Evolutionary conservation across 2,329 filamentous ascomycete genomes (phyloP).

Genomic region (Pseudopyrenochaeta lycopersici): DNA sequence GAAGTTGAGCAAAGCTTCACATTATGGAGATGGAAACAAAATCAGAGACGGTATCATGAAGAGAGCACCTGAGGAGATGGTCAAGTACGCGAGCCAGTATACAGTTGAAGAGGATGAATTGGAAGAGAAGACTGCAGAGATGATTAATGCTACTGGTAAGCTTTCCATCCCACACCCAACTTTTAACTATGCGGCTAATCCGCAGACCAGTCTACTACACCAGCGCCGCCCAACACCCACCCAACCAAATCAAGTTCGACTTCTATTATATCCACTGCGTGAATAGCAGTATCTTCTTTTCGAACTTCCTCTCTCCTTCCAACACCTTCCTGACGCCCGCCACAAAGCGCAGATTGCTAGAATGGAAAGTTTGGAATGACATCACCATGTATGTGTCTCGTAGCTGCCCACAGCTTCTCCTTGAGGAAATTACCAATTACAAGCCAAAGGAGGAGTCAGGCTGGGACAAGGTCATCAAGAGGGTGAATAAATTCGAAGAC

Average conservation of each 20-base stretch:
- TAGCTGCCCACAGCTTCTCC: slow-evolving; percentile 66
- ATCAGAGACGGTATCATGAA: slow-evolving; percentile 73
- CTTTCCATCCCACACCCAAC: neutral
- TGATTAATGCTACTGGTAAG: slow-evolving; percentile 71
- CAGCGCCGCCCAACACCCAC: slow-evolving; percentile 69
- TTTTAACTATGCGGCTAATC: neutral
- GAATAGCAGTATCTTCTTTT: slow-evolving; percentile 79
- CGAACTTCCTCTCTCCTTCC: slow-evolving; percentile 65
- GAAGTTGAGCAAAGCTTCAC: slow-evolving; percentile 64
- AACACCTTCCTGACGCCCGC: slow-evolving; percentile 65
- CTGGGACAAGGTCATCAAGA: slow-evolving; percentile 57
- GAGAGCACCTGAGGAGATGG: slow-evolving; percentile 70
- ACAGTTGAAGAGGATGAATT: slow-evolving; percentile 65
- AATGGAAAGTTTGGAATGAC: slow-evolving; percentile 83
- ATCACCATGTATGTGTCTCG: slow-evolving; percentile 77
- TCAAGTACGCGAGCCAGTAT: slow-evolving; percentile 67
- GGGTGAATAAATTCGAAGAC: slow-evolving; percentile 64
- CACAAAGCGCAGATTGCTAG: slow-evolving; percentile 74
- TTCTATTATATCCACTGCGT: slow-evolving; percentile 85
- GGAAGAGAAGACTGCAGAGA: slow-evolving; percentile 67
- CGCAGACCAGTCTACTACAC: slow-evolving; percentile 60
- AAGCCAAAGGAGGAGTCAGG: slow-evolving; percentile 53
- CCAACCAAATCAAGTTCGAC: slow-evolving; percentile 70
- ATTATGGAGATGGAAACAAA: slow-evolving; percentile 68
- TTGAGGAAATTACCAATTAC: slow-evolving; percentile 70